Evolutionary conservation across 192 early-diverging fungal genomes (phyloP), one percentile per base, ranked within the genome.

Genomic region (Linnemannia schmuckeri): DNA sequence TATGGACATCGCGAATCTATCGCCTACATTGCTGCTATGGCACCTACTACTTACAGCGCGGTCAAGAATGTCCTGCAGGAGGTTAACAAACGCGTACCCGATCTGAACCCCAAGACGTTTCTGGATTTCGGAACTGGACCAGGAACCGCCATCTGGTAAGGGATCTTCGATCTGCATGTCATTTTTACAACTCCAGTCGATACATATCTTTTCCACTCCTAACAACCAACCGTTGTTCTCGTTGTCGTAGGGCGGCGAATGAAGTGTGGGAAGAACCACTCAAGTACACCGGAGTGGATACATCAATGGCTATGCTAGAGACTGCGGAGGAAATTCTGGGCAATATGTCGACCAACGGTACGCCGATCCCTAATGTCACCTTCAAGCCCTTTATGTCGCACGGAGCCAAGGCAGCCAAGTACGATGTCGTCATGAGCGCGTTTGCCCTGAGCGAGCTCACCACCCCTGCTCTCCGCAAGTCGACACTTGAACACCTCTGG

Each of bases 121-220:
- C 74, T 97, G 75, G 97, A 98, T 88, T 97, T 97, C 88, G 97
- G 95, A 33, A 92, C 92, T 0, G 97, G 97, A 7, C 95, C 97
- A 4, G 97, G 94, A n/a, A 94, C 95, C 8, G 95, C 90, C 9
- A 89, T 97, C 33, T 98, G 96, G 92, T 93, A 90, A 42, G 73
- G 35, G 63, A 42, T 9, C 22, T 37, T 54, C 9, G 27, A 17
- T 10, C 10, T 37, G 40, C 15, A 18, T 80, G 41, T 2, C 18
- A 22, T 3, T 52, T 78, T 13, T 9, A 0, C 49, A 20, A 3
- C n/a, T 70, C 4, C 13, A n/a, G 33, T 15, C 9, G 33, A 66
- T 13, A 66, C 12, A 66, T 10, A 10, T 8, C 24, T 57, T 10
- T 57, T 27, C 8, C 10, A 30, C 20, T 4, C 10, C 0, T 17